These are phyloP conservation scores for Arthrinium phaeospermum DNA, from an alignment of 2,329 filamentous ascomycete genomes.

Conservation along the genomic window DNA sequence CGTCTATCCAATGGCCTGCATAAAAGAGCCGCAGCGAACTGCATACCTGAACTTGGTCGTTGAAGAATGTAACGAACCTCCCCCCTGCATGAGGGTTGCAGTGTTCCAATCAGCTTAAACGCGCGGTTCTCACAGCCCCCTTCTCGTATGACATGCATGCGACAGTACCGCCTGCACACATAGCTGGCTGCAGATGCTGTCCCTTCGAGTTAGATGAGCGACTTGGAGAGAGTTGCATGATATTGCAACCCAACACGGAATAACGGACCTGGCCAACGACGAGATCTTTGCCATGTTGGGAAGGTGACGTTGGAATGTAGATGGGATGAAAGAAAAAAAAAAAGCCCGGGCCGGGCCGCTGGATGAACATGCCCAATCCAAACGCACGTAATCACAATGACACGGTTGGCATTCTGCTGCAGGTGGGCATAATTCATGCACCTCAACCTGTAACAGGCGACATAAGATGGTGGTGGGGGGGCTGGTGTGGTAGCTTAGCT, in stretches of 20 bases:
- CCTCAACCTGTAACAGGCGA: neutral
- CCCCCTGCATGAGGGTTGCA: neutral
- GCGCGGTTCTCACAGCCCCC: neutral
- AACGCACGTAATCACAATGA: neutral
- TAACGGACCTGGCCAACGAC: neutral
- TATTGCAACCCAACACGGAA: constrained; percentile 5
- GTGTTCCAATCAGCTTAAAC: neutral
- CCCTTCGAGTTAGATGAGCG: neutral
- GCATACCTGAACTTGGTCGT: neutral
- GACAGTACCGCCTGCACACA: neutral
- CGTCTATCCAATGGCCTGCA: neutral
- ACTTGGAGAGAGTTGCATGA: neutral
- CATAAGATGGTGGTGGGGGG: neutral
- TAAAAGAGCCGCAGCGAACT: neutral
- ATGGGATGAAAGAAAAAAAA: neutral
- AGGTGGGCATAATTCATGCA: constrained; percentile 1
- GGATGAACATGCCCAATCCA: neutral
- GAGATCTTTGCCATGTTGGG: neutral
- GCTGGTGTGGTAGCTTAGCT: neutral
- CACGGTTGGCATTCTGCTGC: neutral
- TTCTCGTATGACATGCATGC: neutral
- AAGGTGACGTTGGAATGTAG: neutral
- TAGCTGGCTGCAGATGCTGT: neutral
- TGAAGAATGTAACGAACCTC: neutral
- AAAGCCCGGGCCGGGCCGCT: neutral